phyloP scores from a whole-genome alignment of 257 asterid genomes.

The Plantago major region DNA sequence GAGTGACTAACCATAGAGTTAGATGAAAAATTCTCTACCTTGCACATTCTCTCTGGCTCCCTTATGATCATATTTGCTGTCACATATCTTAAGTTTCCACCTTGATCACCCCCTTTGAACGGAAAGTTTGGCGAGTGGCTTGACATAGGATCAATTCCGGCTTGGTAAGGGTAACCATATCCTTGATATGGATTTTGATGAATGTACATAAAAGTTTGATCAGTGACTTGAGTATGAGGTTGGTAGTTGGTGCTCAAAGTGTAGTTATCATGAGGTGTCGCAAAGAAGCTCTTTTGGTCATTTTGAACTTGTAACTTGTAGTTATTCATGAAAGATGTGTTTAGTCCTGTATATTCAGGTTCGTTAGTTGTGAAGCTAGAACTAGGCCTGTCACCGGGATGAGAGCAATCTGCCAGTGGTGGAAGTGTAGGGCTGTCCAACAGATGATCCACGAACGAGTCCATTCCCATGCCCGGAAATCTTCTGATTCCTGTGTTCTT shows the following conservation, averaged over 20 bases:
- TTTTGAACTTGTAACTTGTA: constrained; percentile 1
- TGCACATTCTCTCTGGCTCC: constrained; percentile 19
- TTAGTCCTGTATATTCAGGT: constrained; percentile 1
- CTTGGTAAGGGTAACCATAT: constrained; percentile 1
- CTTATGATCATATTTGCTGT: constrained; percentile 3
- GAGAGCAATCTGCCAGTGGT: constrained; percentile 38
- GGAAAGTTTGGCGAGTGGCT: constrained; percentile 4
- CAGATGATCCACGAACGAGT: constrained; percentile 48
- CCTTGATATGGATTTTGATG: constrained; percentile 20
- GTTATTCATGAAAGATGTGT: constrained; percentile 2
- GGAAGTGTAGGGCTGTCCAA: constrained; percentile 46
- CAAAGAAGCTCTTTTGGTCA: constrained; percentile 10
- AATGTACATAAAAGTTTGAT: constrained; percentile 14
- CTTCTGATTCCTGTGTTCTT: constrained; percentile 36
- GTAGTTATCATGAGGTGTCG: constrained; percentile 12
- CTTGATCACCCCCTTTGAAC: constrained; percentile 22
- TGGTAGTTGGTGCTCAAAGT: constrained; percentile 12
- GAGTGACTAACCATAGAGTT: constrained; percentile 46
- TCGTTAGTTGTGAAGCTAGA: background rate
- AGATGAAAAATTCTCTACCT: constrained; percentile 39
- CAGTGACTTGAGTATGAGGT: background rate
- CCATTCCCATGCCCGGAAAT: constrained; percentile 37
- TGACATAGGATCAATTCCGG: constrained; percentile 7
- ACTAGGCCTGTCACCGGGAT: constrained; percentile 5
- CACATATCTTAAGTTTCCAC: constrained; percentile 10